Evolutionary conservation across 352 stramenopile species (phyloP), one percentile per base, ranked within the genome.

Genomic region (Pseudoperonospora humuli): DNA sequence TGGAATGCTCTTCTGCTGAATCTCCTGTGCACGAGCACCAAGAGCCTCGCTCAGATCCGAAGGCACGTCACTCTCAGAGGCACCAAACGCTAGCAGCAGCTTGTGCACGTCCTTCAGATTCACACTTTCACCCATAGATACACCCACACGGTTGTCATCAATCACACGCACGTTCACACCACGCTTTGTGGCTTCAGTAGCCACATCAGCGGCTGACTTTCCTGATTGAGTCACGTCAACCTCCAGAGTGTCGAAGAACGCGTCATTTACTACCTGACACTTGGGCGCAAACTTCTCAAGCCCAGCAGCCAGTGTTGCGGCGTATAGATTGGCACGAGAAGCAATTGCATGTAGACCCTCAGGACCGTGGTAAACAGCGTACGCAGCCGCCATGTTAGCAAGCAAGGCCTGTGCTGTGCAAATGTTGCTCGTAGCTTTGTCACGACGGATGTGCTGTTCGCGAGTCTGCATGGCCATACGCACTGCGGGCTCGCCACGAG

Each of bases 401-500:
- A 99, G 70, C 37, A 99, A 62, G 31, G 96, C 96, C 70, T 99
- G 96, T 0, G 96, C 96, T 23, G 96, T 99, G 63, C 96, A 99
- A 70, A 99, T 99, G 70, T 99, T 99, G 41, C 77, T 97, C 2
- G 97, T 99, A 4, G 97, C 97, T 75, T 99, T 99, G 71, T 99
- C 96, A 44, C 97, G 87, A 48, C 95, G 87, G 65, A 99, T 99
- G 70, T 98, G 95, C 64, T 97, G 91, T 65, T 99, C 96, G 45
- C 96, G 88, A 6, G 96, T 99, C 76, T 99, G 96, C 93, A 99
- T 98, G 14, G 96, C 96, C 95, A 99, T 99, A 19, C 96, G 86
- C 32, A 99, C 70, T 27, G 86, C 93, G 0, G 79, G 89, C 49
- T 98, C 96, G 20, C 95, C 95, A n/a, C 88, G 67, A 10, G 87